Evolutionary conservation across 352 stramenopile genomes (phyloP).

Genomic region (Globisporangium parvum): DNA sequence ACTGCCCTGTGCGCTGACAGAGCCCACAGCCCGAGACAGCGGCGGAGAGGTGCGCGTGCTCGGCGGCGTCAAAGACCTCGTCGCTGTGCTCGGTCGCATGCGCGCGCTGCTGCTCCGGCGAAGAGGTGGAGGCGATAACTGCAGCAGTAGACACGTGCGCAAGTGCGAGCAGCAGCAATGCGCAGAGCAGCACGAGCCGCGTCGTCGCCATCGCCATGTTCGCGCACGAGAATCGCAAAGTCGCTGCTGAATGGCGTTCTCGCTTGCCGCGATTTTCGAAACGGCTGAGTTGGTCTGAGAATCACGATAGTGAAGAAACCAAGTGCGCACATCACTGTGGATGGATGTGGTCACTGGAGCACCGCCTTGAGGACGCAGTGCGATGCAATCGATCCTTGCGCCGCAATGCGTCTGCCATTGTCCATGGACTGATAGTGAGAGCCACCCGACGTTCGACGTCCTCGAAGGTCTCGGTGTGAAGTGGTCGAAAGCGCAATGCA

Average conservation of each 20-base stretch:
- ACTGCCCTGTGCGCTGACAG: conserved; percentile 54
- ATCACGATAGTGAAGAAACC: too few species aligned
- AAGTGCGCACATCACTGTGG: too few species aligned
- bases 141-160: neutral
- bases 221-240: neutral
- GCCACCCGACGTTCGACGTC: conserved; percentile 33
- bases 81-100: conserved; percentile 1
- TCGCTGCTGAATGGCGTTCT: neutral
- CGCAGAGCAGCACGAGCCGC: conserved; percentile 12
- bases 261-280: neutral
- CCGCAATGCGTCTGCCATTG: too few species aligned
- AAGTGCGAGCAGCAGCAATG: neutral
- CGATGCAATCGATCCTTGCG: too few species aligned
- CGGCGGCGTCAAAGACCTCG: conserved; percentile 19
- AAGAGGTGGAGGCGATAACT: too few species aligned
- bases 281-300: too few species aligned
- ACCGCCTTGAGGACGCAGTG: too few species aligned
- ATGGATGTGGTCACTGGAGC: too few species aligned
- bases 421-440: too few species aligned
- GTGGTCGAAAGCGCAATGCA: conserved; percentile 16
- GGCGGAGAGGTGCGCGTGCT: conserved; percentile 36
- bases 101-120: conserved; percentile 2
- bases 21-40: conserved; percentile 50
- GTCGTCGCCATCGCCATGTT: conserved; percentile 7
- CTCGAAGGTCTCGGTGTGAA: conserved; percentile 20